Evolutionary conservation across 345 rosid species (phyloP).

Genomic region (Moringa oleifera): DNA sequence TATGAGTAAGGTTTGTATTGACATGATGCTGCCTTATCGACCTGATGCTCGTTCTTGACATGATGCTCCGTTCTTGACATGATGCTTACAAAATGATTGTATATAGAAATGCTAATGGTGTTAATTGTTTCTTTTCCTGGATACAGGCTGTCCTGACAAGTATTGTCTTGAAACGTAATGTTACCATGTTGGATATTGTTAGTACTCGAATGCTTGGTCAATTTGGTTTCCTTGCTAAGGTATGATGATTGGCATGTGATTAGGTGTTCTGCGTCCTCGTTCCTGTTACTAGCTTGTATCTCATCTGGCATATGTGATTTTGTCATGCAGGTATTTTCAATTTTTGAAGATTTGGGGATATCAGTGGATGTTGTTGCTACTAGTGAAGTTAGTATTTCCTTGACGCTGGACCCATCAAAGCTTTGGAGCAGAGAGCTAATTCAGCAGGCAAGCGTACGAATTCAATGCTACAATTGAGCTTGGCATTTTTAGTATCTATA

Average conservation of each 20-base stretch:
- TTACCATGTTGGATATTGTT: constrained; percentile 95
- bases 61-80: constrained; percentile 3
- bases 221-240: constrained; percentile 97
- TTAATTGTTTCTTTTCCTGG: constrained; percentile 15
- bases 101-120: constrained; percentile 1
- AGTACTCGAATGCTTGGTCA: constrained; percentile 99
- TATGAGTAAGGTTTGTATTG: constrained; percentile 75
- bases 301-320: constrained; percentile 1
- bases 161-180: constrained; percentile 95
- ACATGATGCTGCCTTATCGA: constrained; percentile 4
- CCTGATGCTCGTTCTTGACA: too few species aligned
- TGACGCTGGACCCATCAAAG: constrained; percentile 95
- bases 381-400: constrained; percentile 97
- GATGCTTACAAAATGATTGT: constrained; percentile 3
- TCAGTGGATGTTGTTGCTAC: constrained; percentile 99
- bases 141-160: constrained; percentile 92
- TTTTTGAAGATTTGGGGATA: constrained; percentile 89
- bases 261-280: constrained; percentile 5
- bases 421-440: constrained; percentile 97
- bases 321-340: constrained; percentile 76
- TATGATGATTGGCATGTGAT: constrained; percentile 16
- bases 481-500: background rate
- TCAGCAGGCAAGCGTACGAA: constrained; percentile 81
- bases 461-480: background rate
- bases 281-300: constrained; percentile 1